Evolutionary conservation across 257 asterid species (phyloP).

Genomic region (Agastache rugosa): DNA sequence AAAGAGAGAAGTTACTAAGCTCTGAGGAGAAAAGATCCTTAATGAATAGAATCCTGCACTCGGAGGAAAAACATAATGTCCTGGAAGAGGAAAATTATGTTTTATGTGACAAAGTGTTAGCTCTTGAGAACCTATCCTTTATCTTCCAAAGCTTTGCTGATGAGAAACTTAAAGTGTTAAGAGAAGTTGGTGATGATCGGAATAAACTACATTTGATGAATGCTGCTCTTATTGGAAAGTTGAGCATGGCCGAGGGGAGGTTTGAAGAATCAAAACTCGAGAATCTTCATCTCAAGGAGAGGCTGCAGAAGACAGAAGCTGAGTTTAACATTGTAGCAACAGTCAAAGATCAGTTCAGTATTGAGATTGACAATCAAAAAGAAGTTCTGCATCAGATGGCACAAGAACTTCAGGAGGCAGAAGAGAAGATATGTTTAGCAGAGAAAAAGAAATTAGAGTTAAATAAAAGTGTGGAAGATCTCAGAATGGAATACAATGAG

Average conservation of each 20-base stretch:
- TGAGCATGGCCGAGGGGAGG: conserved; percentile 56
- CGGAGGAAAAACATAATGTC: conserved; percentile 52
- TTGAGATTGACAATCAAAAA: conserved; percentile 53
- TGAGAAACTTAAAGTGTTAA: conserved; percentile 57
- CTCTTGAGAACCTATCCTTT: conserved; percentile 55
- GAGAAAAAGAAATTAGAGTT: conserved; percentile 57
- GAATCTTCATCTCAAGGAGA: conserved; percentile 47
- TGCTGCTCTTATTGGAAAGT: conserved; percentile 50
- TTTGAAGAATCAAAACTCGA: conserved; percentile 60
- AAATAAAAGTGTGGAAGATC: conserved; percentile 44
- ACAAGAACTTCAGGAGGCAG: conserved; percentile 52
- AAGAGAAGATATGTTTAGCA: conserved; percentile 45
- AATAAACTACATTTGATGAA: conserved; percentile 47
- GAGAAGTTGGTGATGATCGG: conserved; percentile 53
- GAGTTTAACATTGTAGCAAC: conserved; percentile 43
- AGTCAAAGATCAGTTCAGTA: conserved; percentile 49
- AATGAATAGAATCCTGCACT: conserved; percentile 42
- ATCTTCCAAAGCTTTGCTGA: conserved; percentile 57
- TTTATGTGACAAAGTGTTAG: conserved; percentile 52
- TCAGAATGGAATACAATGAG: conserved; percentile 44
- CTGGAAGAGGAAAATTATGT: conserved; percentile 69
- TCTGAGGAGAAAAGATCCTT: conserved; percentile 57
- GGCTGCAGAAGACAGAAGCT: conserved; percentile 54
- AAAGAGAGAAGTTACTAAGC: conserved; percentile 50
- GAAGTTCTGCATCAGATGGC: conserved; percentile 49